A percentile compares a stretch with the other conserved stretches of the same genome.
These are phyloP conservation scores for Chlorella sorokiniana DNA, from an alignment of 139 green algal species.

Conservation along the genomic window DNA sequence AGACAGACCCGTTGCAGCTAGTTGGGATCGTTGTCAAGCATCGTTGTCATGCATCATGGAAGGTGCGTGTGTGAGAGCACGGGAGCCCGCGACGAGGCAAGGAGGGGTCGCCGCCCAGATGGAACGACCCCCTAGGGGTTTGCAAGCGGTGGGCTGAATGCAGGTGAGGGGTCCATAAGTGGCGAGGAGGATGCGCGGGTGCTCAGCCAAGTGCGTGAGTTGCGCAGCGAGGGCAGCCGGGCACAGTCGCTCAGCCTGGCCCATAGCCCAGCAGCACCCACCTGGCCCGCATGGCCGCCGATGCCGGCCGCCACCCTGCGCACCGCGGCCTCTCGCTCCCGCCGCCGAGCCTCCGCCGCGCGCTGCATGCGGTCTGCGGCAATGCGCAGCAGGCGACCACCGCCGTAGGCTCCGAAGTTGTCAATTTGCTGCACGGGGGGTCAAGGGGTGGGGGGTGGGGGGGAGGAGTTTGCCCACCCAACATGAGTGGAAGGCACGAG, in stretches of 20 bases:
- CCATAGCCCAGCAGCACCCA: background rate
- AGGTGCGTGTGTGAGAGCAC: too few relatives aligned
- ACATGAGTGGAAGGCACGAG: too few relatives aligned
- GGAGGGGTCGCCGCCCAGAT: too few relatives aligned
- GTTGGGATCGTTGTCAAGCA: too few relatives aligned
- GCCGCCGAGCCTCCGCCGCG: conserved; percentile 6
- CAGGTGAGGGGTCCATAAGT: too few relatives aligned
- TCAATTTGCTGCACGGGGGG: background rate
- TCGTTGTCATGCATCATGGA: too few relatives aligned
- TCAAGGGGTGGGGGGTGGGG: background rate
- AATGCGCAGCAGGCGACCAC: conserved; percentile 24
- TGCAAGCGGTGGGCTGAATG: too few relatives aligned
- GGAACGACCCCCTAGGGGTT: too few relatives aligned
- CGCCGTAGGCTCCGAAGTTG: background rate
- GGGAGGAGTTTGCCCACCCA: background rate
- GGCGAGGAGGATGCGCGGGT: too few relatives aligned
- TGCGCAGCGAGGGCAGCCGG: background rate
- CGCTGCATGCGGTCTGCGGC: conserved; percentile 4
- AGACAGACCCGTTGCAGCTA: too few relatives aligned
- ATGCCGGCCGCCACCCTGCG: background rate
- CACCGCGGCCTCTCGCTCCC: conserved; percentile 7
- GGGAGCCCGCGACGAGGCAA: too few relatives aligned
- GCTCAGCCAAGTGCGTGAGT: too few relatives aligned
- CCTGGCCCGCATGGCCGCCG: background rate
- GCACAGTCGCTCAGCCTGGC: background rate